Evolutionary conservation across 2,329 filamentous ascomycete species (phyloP), one percentile per base, ranked within the genome.

Genomic region (Peltaster fructicola): DNA sequence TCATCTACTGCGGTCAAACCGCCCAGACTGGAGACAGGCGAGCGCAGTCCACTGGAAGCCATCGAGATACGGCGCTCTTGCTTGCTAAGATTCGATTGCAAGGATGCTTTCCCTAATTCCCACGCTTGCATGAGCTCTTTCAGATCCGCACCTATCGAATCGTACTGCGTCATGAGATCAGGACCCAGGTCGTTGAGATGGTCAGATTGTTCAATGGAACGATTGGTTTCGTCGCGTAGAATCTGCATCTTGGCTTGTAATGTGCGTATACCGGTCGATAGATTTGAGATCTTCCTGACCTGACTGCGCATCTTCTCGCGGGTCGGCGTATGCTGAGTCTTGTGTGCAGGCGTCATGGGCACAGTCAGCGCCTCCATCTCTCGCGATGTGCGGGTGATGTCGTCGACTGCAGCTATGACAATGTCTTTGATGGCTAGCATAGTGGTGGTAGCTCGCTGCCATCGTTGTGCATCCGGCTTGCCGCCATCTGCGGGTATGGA

Each of bases 201-300:
- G 10, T 59, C 55, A 1, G 77, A 71, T 38, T 75, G 71, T 41
- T 91, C 78, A 14, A 92, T 53, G 20, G 71, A 71, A 31, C 68
- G 68, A 43, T 79, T 80, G 0, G 82, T 90, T 49, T 93, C 82
- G 48, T 98, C 88, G 24, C 81, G 72, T 27, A 95, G 56, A 6
- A 98, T 62, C 31, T 90, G 82, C 57, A 98, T 71, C 51, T 95
- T 98, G 17, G 88, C 88, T 51, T 95, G 85, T 23, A 98, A 62
- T 7, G 80, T 79, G 14, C 84, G 73, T 32, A 95, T 91, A 9
- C 82, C 84, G 27, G 82, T 79, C 1, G 82, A 92, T 16, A 98
- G 62, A 1, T 77, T 78, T 43, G 79, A 81, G 20, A 98, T 68
- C 45, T 91, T 85, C 31, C 81, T 74, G 30, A 93, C 66, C 47